Conservation (phyloP, 208 protist species). For the Wallacemonas sp. region DNA sequence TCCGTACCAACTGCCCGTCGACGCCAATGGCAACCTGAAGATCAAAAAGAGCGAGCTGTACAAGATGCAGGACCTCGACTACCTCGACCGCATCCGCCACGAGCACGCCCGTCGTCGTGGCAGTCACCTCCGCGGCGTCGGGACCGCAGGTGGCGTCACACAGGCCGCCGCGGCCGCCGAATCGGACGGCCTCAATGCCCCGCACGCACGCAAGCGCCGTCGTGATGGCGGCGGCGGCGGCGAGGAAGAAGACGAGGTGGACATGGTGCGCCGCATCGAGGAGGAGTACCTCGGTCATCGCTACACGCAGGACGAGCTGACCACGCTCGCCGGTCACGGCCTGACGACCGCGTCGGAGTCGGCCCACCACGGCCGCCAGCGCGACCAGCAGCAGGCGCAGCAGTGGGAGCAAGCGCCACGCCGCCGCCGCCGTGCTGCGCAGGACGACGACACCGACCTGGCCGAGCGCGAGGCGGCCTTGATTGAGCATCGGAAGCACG, state of each 20-base stretch:
- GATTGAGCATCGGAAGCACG: slow-evolving; percentile 25
- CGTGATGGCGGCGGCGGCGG: neutral
- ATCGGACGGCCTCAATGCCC: neutral
- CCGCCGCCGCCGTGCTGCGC: neutral
- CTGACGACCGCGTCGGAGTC: slow-evolving; percentile 16
- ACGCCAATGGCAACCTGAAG: slow-evolving; percentile 47
- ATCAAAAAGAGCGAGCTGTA: slow-evolving; percentile 89
- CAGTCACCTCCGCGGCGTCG: slow-evolving; percentile 31
- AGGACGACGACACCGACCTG: neutral
- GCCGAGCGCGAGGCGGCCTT: slow-evolving; percentile 25
- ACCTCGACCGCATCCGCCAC: slow-evolving; percentile 77
- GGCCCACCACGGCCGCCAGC: neutral
- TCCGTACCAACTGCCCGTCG: slow-evolving; percentile 48
- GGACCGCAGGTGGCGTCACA: neutral
- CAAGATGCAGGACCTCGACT: slow-evolving; percentile 79
- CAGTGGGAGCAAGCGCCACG: neutral
- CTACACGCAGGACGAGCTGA: slow-evolving; percentile 22
- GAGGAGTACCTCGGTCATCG: slow-evolving; percentile 46
- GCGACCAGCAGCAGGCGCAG: neutral
- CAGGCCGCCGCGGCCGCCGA: slow-evolving; percentile 18
- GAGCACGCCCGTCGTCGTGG: slow-evolving; percentile 63
- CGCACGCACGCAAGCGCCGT: slow-evolving; percentile 21
- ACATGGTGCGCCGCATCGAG: slow-evolving; percentile 30
- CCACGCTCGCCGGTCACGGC: slow-evolving; percentile 1
- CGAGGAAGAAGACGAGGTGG: slow-evolving; percentile 21